Evolutionary conservation across 306 rosid genomes (phyloP), one percentile per base, ranked within the genome.

Genomic region (Cucurbita moschata): DNA sequence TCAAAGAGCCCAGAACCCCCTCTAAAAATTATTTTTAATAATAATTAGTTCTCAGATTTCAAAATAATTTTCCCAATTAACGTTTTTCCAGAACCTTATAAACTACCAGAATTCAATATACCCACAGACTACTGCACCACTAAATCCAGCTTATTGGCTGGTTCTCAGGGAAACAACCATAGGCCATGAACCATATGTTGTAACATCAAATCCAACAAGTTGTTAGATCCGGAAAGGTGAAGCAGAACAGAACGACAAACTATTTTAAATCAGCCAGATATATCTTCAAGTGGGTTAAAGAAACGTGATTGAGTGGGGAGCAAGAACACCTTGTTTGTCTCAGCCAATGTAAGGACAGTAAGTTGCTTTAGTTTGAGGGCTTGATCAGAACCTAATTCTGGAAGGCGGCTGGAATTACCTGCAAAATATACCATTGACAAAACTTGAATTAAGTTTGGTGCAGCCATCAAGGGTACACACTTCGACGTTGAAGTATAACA

Each of bases 291-390:
- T 18, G 15, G 38, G 44, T 26, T 13, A 26, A 26, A 37, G 43
- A 49, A 58, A 56, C 5, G 7, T 54, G 49, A 16, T 14, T n/a
- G 5, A 73, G 39, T n/a, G 54, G 14, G 54, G 14, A 58, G 72
- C 70, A 58, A 40, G 5, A 65, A 40, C 86, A 87, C 98, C 92
- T 94, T 90, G 87, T 86, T 72, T 12, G 89, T 87, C 86, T 89
- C 97, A 4, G 97, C 89, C 84, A 94, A 81, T n/a, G 98, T 90
- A 77, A 94, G 98, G 60, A 94, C 96, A n/a, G 98, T 94, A 71
- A 94, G 96, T 78, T 94, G 98, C 87, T 84, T 94, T 42, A 94
- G 85, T 83, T 94, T 94, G 58, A 94, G 88, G 79, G 82, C 82
- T 82, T 94, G 98, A 71, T 89, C 97, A 74, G 96, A 81, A 56